Conservation (phyloP, 225 moss, liverwort and hornwort species). For the Straminergon stramineum region DNA sequence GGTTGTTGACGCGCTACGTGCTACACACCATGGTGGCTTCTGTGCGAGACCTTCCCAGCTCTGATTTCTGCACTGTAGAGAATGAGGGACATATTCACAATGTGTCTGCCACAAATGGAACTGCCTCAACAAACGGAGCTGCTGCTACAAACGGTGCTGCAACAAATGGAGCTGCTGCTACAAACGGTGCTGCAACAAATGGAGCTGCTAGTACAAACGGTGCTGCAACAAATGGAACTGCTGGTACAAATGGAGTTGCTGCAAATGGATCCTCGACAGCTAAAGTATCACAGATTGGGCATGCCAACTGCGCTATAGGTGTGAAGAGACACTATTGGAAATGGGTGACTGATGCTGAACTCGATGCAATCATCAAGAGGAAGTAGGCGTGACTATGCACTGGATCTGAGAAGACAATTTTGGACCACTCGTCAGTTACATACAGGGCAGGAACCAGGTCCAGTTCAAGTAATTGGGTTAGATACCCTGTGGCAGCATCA, state of each 20-base stretch:
- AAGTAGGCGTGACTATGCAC: neutral
- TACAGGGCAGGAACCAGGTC: neutral
- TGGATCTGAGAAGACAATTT: conserved; percentile 3
- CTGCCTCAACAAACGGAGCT: neutral
- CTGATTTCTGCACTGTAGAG: conserved; percentile 69
- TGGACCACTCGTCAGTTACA: neutral
- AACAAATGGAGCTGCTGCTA: neutral
- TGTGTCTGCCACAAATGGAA: neutral
- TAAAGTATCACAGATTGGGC: conserved; percentile 11
- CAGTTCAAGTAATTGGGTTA: neutral
- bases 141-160: neutral
- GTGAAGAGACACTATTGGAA: conserved; percentile 47
- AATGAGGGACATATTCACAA: conserved; percentile 35
- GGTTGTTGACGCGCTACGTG: conserved; percentile 67
- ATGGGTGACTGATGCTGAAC: conserved; percentile 39
- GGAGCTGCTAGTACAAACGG: neutral
- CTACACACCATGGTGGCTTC: conserved; percentile 76
- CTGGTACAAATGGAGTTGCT: neutral
- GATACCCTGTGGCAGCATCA: neutral
- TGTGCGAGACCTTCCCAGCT: conserved; percentile 52
- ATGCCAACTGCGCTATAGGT: conserved; percentile 9
- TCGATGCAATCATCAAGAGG: conserved; percentile 19
- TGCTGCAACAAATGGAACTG: neutral
- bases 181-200: neutral
- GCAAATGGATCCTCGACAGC: neutral